Evolutionary conservation across 495 filamentous ascomycete species (phyloP), one percentile per base, ranked within the genome.

Genomic region (Penicillium daleae): DNA sequence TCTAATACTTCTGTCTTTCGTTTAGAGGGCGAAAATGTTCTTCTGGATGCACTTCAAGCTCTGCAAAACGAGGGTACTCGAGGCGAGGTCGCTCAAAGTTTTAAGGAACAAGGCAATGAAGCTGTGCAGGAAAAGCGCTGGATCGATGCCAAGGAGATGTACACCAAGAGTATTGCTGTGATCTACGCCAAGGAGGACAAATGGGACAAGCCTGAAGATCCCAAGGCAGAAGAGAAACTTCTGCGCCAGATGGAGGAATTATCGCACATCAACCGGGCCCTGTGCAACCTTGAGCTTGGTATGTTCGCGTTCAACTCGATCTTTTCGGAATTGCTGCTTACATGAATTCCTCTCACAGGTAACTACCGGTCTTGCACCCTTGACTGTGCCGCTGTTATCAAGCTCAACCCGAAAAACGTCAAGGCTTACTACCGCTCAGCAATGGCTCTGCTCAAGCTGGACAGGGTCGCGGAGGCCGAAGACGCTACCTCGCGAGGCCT

Each of bases 21-120:
- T n/a, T 9, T 58, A 83, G 81, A 82, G 29, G 83, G 78, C 27
- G 85, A 88, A 39, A 97, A 97, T 70, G 72, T 87, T 48, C 86
- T 89, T 61, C 80, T 97, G 8, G 92, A 97, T 67, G 95, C 96
- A 0, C 76, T 99, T 33, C 88, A 89, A 64, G 96, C 96, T 2
- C 78, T 99, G 13, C 90, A 92, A 33, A 97, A 97, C 67, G 95
- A 99, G 73, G 96, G 95, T 46, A 93, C 92, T 0, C 86, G 91
- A 10, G 82, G 85, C 13, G 96, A 99, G 71, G 87, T 93, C 40
- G 89, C 86, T 13, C 73, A 81, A 44, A 88, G 88, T 64, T 97
- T 93, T 78, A 89, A 92, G 67, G 88, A 93, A 71, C 90, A 91
- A 61, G 93, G 96, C 17, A 99, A 98, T 71, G 95, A 97, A 60